Evolutionary conservation across 805 yeast species (phyloP).

Genomic region (Nakazawaea ishiwadae): DNA sequence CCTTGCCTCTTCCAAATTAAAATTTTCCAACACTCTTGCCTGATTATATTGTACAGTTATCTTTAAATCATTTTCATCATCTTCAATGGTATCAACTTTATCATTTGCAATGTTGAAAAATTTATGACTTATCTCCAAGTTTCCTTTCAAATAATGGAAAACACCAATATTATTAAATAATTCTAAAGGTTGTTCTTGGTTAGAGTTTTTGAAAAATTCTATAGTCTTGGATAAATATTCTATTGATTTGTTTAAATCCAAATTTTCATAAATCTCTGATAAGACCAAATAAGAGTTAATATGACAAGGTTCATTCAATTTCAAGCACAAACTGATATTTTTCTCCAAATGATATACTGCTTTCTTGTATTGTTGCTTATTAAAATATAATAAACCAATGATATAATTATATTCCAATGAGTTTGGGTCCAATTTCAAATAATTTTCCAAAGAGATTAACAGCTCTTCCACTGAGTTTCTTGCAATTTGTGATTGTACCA

Average conservation of each 20-base stretch:
- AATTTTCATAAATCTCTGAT: constrained; percentile 64
- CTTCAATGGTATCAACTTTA: constrained; percentile 1
- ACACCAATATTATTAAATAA: constrained; percentile 83
- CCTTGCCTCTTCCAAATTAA: constrained; percentile 25
- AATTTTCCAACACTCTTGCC: constrained; percentile 58
- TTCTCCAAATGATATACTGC: constrained; percentile 66
- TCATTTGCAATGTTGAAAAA: constrained; percentile 36
- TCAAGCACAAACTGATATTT: constrained; percentile 59
- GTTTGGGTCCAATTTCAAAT: constrained; percentile 61
- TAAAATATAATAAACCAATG: constrained; percentile 70
- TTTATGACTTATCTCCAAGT: constrained; percentile 50
- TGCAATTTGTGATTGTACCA: constrained; percentile 78
- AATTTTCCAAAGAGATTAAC: constrained; percentile 73
- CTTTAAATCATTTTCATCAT: constrained; percentile 21
- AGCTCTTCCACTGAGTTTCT: constrained; percentile 81
- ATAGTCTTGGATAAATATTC: constrained; percentile 57
- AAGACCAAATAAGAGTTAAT: constrained; percentile 64
- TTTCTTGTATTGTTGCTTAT: constrained; percentile 26
- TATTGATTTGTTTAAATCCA: constrained; percentile 63
- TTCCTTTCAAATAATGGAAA: constrained; percentile 63
- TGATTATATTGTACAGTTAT: constrained; percentile 62
- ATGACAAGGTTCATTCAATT: constrained; percentile 52
- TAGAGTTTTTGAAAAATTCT: constrained; percentile 37
- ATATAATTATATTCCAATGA: constrained; percentile 71
- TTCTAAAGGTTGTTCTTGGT: constrained; percentile 42